A percentile compares a stretch with the other conserved stretches of the same genome.
phyloP scores from a whole-genome alignment of 495 filamentous ascomycete genomes.

The Xylaria palmicola region DNA sequence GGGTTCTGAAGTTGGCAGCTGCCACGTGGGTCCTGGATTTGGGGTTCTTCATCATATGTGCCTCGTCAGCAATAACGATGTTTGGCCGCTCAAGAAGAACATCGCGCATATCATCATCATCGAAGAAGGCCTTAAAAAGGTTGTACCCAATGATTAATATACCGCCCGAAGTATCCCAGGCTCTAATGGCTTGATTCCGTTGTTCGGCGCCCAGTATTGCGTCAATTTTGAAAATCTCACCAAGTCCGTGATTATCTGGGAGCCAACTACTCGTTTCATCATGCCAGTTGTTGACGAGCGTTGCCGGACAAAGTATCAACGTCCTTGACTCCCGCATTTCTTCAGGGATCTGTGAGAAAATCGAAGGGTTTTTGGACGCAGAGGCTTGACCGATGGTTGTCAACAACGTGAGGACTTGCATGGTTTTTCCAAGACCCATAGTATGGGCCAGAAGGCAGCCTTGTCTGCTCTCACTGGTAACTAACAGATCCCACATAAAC shows the following conservation, averaged over 20 bases:
- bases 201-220: conserved; percentile 18
- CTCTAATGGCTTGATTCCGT: conserved; percentile 45
- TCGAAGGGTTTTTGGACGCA: conserved; percentile 51
- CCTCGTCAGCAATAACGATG: conserved; percentile 86
- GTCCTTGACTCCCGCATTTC: conserved; percentile 60
- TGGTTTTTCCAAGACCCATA: conserved; percentile 93
- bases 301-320: conserved; percentile 73
- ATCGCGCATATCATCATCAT: conserved; percentile 29
- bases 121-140: conserved; percentile 51
- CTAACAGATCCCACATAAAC: conserved; percentile 87
- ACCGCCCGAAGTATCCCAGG: conserved; percentile 68
- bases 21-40: conserved; percentile 50
- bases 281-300: conserved; percentile 77
- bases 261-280: conserved; percentile 75
- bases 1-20: conserved; percentile 59
- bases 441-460: conserved; percentile 88
- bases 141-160: conserved; percentile 72
- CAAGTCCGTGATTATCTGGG: conserved; percentile 48
- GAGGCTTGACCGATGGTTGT: conserved; percentile 68
- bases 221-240: conserved; percentile 52
- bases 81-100: conserved; percentile 60
- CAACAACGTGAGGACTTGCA: conserved; percentile 83
- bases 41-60: conserved; percentile 73
- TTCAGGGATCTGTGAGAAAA: conserved; percentile 65
- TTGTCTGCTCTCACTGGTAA: conserved; percentile 53